Evolutionary conservation across 805 yeast species (phyloP).

Genomic region (Kodamaea lidongshanica): DNA sequence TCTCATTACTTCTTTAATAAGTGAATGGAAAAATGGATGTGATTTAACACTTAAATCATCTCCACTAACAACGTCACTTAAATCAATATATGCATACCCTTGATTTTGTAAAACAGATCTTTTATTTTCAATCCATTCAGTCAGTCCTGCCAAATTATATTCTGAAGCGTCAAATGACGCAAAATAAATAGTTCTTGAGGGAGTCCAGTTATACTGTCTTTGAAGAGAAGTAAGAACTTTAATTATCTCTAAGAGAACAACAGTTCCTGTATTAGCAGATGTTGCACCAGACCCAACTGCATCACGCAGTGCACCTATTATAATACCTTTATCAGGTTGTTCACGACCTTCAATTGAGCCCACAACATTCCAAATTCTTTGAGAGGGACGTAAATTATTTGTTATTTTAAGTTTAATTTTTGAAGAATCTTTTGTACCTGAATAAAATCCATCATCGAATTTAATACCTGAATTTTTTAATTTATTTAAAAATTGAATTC

Average conservation of each 20-base stretch:
- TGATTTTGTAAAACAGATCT: constrained; percentile 49
- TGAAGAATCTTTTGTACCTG: constrained; percentile 18
- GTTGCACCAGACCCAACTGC: constrained; percentile 70
- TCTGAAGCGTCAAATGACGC: constrained; percentile 78
- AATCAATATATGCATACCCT: constrained; percentile 66
- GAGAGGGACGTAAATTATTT: constrained; percentile 46
- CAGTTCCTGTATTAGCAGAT: constrained; percentile 68
- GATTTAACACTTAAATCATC: constrained; percentile 49
- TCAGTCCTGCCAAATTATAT: constrained; percentile 78
- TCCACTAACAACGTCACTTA: constrained; percentile 58
- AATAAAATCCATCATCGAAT: constrained; percentile 22
- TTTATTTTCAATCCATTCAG: constrained; percentile 64
- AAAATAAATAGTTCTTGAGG: constrained; percentile 75
- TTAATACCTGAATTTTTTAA: constrained; percentile 15
- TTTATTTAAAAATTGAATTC: constrained; percentile 31
- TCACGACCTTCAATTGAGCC: constrained; percentile 78
- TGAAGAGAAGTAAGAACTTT: constrained; percentile 61
- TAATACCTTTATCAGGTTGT: constrained; percentile 62
- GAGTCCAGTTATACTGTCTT: constrained; percentile 67
- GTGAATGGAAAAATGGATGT: constrained; percentile 56
- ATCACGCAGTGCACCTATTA: constrained; percentile 82
- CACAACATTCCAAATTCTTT: constrained; percentile 70
- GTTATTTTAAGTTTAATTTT: constrained; percentile 20
- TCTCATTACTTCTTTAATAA: constrained; percentile 39
- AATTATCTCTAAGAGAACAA: constrained; percentile 63